These are phyloP conservation scores for Dactylis glomerata DNA, from an alignment of 176 grass and related monocot species.

Conservation along the genomic window DNA sequence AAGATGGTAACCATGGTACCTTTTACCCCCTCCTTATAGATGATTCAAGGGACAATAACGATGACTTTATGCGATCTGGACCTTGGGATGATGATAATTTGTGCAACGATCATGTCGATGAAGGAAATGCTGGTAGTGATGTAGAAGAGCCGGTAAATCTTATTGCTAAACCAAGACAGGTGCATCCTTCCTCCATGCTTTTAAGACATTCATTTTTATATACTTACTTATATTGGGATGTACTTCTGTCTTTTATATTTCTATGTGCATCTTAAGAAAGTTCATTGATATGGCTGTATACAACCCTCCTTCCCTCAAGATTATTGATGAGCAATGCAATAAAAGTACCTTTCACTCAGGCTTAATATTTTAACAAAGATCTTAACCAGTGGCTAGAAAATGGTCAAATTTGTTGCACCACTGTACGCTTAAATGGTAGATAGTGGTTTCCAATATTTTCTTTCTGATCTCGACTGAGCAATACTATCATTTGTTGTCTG, in stretches of 20 bases:
- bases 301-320: neutral
- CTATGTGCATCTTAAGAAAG: neutral
- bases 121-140: constrained; percentile 51
- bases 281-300: neutral
- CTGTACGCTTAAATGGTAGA: neutral
- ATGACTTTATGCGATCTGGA: constrained; percentile 40
- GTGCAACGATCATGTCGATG: constrained; percentile 51
- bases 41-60: constrained; percentile 32
- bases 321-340: neutral
- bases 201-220: neutral
- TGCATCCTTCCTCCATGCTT: constrained; percentile 13
- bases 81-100: constrained; percentile 70
- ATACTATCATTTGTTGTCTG: neutral
- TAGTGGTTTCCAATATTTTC: neutral
- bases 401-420: neutral
- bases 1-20: neutral
- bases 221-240: neutral
- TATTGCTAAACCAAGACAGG: constrained; percentile 81
- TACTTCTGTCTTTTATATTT: neutral
- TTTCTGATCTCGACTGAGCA: neutral
- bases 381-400: neutral
- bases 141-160: constrained; percentile 62
- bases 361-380: neutral
- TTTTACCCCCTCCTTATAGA: constrained; percentile 34
- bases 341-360: neutral